Percentiles rank a stretch among this genome's conserved stretches.
Evolutionary conservation across 1,139 yeast species (phyloP).

Genomic region (Yamadazyma sp.): DNA sequence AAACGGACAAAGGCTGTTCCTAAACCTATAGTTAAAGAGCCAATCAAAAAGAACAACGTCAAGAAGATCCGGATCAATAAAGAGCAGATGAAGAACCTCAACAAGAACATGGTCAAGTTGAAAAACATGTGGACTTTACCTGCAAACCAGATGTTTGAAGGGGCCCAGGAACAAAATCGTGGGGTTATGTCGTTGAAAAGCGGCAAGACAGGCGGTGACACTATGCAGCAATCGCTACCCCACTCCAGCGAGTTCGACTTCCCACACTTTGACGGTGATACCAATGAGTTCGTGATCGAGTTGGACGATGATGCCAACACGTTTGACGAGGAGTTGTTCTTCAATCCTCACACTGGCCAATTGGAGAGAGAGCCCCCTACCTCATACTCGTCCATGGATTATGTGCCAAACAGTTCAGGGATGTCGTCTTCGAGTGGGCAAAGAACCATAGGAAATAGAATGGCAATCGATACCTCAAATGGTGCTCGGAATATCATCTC

Average conservation of each 20-base stretch:
- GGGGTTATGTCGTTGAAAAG: neutral
- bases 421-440: neutral
- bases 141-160: constrained; percentile 22
- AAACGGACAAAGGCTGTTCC: no score
- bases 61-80: constrained; percentile 12
- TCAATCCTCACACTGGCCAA: constrained; percentile 34
- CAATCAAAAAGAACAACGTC: constrained; percentile 6
- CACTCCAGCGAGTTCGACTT: constrained; percentile 14
- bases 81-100: constrained; percentile 16
- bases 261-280: constrained; percentile 12
- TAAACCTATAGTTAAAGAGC: constrained; percentile 4
- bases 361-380: constrained; percentile 37
- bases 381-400: constrained; percentile 23
- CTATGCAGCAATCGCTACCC: constrained; percentile 13
- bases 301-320: constrained; percentile 28
- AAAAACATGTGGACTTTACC: constrained; percentile 39
- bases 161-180: neutral
- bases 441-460: constrained; percentile 3
- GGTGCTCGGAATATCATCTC: constrained; percentile 25
- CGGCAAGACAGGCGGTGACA: neutral
- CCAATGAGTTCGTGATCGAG: constrained; percentile 33
- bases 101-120: constrained; percentile 23
- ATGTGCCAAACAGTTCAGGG: constrained; percentile 2
- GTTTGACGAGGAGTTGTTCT: constrained; percentile 28
- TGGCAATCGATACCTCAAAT: constrained; percentile 14